Conservation (phyloP, 2,329 filamentous ascomycete species). For the Graphiopsis chlorocephala region DNA sequence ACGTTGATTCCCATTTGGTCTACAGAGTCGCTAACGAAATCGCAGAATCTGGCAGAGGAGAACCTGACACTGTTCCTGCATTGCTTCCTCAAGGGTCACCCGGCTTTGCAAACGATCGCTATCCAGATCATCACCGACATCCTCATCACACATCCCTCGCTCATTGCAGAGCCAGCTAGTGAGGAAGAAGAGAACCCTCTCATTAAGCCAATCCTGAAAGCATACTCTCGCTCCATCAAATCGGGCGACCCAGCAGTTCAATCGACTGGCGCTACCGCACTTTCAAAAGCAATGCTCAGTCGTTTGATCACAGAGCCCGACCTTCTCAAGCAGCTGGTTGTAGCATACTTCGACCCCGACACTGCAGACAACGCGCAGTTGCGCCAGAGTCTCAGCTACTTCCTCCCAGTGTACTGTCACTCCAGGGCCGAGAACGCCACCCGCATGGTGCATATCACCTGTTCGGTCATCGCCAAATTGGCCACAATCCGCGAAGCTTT, state of each 20-base stretch:
- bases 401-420: slow-evolving; percentile 91
- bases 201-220: slow-evolving; percentile 69
- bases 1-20: background rate
- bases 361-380: slow-evolving; percentile 77
- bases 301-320: slow-evolving; percentile 69
- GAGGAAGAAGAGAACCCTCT: slow-evolving; percentile 42
- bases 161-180: slow-evolving; percentile 59
- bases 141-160: slow-evolving; percentile 79
- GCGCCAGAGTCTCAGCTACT: slow-evolving; percentile 85
- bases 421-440: slow-evolving; percentile 78
- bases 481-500: slow-evolving; percentile 36
- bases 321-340: slow-evolving; percentile 77
- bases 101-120: slow-evolving; percentile 82
- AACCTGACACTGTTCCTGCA: slow-evolving; percentile 66
- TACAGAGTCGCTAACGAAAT: slow-evolving; percentile 11
- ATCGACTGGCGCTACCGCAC: slow-evolving; percentile 73
- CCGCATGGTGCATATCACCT: slow-evolving; percentile 71
- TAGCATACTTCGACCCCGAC: slow-evolving; percentile 83
- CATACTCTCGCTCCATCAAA: slow-evolving; percentile 80
- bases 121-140: slow-evolving; percentile 92
- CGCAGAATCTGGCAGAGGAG: slow-evolving; percentile 15
- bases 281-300: slow-evolving; percentile 82
- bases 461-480: slow-evolving; percentile 72
- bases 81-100: slow-evolving; percentile 91
- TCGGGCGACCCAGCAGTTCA: slow-evolving; percentile 72